phyloP scores from a whole-genome alignment of 1,284 basidiomycete genomes.

The Inonotus hispidus region DNA sequence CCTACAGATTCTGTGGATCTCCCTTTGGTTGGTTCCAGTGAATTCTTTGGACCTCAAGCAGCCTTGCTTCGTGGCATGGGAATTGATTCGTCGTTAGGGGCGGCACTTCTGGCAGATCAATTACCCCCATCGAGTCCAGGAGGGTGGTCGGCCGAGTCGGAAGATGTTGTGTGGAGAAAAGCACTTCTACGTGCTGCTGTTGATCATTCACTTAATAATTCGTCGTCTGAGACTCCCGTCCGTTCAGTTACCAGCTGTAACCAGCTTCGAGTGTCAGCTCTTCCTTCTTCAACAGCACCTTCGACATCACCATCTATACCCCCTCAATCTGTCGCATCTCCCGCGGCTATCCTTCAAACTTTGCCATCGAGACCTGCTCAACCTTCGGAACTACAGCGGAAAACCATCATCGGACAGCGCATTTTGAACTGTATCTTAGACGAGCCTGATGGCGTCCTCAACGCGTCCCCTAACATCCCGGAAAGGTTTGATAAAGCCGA shows the following conservation, averaged over 20 bases:
- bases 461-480: background rate
- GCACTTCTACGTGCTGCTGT: slow-evolving; percentile 67
- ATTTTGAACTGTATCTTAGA: slow-evolving; percentile 24
- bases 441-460: slow-evolving; percentile 18
- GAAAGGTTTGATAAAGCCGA: background rate
- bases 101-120: slow-evolving; percentile 63
- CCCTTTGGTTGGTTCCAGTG: slow-evolving; percentile 55
- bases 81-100: slow-evolving; percentile 64
- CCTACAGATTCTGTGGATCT: slow-evolving; percentile 76
- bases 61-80: slow-evolving; percentile 63
- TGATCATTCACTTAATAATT: slow-evolving; percentile 60
- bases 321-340: slow-evolving; percentile 12
- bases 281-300: slow-evolving; percentile 12
- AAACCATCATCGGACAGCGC: slow-evolving; percentile 24
- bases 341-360: background rate
- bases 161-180: slow-evolving; percentile 64
- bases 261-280: slow-evolving; percentile 2
- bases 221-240: slow-evolving; percentile 26
- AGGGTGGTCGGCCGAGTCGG: slow-evolving; percentile 45
- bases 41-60: slow-evolving; percentile 69
- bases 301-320: slow-evolving; percentile 21
- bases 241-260: slow-evolving; percentile 9
- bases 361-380: slow-evolving; percentile 19
- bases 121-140: slow-evolving; percentile 63
- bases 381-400: slow-evolving; percentile 17